These are phyloP conservation scores for Nannochloris sp. DNA, from an alignment of 139 green algal genomes.

Conservation along the genomic window DNA sequence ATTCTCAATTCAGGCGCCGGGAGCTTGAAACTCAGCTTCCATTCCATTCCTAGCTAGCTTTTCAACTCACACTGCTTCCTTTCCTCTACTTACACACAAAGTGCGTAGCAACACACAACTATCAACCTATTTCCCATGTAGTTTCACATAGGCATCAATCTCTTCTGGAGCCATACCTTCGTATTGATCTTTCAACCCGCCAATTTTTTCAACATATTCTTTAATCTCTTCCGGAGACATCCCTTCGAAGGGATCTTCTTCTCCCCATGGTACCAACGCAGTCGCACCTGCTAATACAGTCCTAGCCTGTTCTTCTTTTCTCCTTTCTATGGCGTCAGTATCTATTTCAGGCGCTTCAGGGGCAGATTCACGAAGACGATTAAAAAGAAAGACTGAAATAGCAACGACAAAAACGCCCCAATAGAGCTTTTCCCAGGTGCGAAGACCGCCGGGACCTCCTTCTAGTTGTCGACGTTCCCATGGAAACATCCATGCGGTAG, in stretches of 20 bases:
- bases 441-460: slow-evolving; percentile 47
- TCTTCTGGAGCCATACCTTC: slow-evolving; percentile 68
- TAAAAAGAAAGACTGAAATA: slow-evolving; percentile 41
- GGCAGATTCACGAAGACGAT: slow-evolving; percentile 1
- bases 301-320: slow-evolving; percentile 26
- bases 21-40: too few relatives aligned
- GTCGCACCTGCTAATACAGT: slow-evolving; percentile 34
- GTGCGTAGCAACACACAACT: too few relatives aligned
- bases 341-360: not conserved
- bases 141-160: slow-evolving; percentile 55
- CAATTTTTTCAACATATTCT: slow-evolving; percentile 30
- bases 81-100: too few relatives aligned
- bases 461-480: slow-evolving; percentile 54
- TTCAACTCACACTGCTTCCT: too few relatives aligned
- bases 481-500: slow-evolving; percentile 44
- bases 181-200: slow-evolving; percentile 52
- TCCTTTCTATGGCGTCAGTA: slow-evolving; percentile 15
- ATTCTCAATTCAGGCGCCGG: too few relatives aligned
- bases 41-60: too few relatives aligned
- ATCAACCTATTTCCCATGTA: too few relatives aligned
- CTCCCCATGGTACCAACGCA: slow-evolving; percentile 25
- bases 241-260: slow-evolving; percentile 66
- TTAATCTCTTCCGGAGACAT: slow-evolving; percentile 74
- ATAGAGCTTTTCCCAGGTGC: slow-evolving; percentile 64
- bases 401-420: slow-evolving; percentile 62